Base-by-base conservation (phyloP, 169 alveolate genomes). In the Plasmodium malariae region DNA sequence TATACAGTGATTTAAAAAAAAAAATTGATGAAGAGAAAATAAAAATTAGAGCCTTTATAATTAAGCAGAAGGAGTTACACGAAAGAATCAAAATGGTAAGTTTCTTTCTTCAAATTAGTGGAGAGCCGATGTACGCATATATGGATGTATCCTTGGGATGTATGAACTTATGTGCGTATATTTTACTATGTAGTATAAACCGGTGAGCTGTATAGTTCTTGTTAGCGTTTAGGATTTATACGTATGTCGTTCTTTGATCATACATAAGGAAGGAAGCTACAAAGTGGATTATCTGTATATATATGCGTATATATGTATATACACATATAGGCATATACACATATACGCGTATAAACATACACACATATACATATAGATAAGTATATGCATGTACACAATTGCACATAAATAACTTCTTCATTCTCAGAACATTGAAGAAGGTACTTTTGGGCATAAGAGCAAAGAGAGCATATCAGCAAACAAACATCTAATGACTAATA, bases 11-110 rank as follows among this genome's bases (percentile, higher is more conserved):
- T 67, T 87, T 87, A 59, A 94, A 94, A 92, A 89, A 68, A 40
- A 91, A 94, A 59, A 60, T 94, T 63, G 51, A 68, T 43, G 93
- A 70, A 37, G 95, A 94, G 59, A 94, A 94, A 65, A 57, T 73
- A 12, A 94, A 92, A 74, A 87, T 94, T 60, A 87, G 96, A 32
- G 91, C 87, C 51, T 74, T 92, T 68, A 92, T 94, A 88, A 62
- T 94, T 40, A 92, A 92, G 40, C 92, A 92, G 87, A 87, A 92
- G 51, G 93, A 89, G 69, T 88, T 91, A 32, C 91, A 93, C 72
- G 91, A 89, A 48, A 70, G 93, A 45, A 65, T 19, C 19, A 48
- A 68, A n/a, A 88, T 73, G 72, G 93, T 83, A 71, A 86, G 34
- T 19, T 5, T 40, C 9, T 74, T 65, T n/a, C n/a, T n/a, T n/a